Base-by-base conservation (phyloP, 345 rosid genomes). In the Cardamine chenopodiifolia region DNA sequence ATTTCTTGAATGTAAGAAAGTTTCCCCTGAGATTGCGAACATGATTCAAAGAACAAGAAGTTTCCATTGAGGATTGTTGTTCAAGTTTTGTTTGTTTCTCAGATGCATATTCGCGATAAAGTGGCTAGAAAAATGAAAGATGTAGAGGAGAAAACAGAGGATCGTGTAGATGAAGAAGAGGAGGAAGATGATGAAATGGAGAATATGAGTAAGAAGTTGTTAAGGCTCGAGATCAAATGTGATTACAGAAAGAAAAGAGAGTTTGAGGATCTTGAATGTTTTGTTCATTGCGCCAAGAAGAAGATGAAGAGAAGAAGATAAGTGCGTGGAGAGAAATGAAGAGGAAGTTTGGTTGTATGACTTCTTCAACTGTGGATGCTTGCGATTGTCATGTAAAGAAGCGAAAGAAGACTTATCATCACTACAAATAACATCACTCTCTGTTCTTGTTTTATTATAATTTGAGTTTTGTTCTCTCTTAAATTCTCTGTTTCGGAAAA, bases 331-430 rank as follows among this genome's bases (percentile, higher is more conserved):
- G 66, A 62, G 90, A 85, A 53, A 81, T 93, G 82, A 93, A 90
- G 86, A 93, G 97, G 74, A 93, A 89, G 71, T 78, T 90, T 17
- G 92, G 98, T 25, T 93, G 98, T 85, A 55, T 68, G 54, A 80
- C 74, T 42, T 68, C 79, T 61, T 68, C 37, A 35, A 82, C 76
- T 48, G 57, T 78, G 29, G 75, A 81, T 72, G 87, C 89, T 34
- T 81, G 74, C 39, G 74, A 83, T 58, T 88, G 81, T 72, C 97
- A 84, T 7, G 79, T 73, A 64, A 85, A 84, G 85, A 88, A 86
- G 84, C 67, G 47, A 49, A 78, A 58, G 62, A 77, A 64, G 73
- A 77, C 59, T 31, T 56, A 55, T 19, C 66, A 62, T 70, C 72
- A 4, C 17, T 42, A 62, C 70, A 55, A 77, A 26, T 77, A 63